Conservation (phyloP, 371 early-diverging fungal genomes). For the Polyrhizophydium stewartii region DNA sequence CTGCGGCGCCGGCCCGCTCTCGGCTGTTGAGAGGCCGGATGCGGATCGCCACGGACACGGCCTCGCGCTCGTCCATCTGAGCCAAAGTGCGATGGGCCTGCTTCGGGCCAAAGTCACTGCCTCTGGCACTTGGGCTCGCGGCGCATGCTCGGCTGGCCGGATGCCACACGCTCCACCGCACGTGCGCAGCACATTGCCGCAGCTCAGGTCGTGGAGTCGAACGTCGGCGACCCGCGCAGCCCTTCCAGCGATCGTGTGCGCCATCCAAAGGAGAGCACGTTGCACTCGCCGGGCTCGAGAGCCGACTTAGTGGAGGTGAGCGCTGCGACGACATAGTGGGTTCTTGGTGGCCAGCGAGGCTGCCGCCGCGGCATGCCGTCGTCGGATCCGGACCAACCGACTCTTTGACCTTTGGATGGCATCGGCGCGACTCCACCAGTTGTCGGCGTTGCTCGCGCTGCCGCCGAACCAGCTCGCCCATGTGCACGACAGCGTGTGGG, state of each 20-base stretch:
- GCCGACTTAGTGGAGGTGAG: neutral
- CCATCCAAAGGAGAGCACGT: too few relatives aligned
- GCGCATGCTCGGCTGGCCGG: too few relatives aligned
- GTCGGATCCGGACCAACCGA: neutral
- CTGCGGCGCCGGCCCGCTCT: neutral
- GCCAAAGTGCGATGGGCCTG: too few relatives aligned
- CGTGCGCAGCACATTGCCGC: too few relatives aligned
- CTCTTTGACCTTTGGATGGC: neutral
- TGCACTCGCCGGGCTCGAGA: too few relatives aligned
- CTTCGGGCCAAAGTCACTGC: too few relatives aligned
- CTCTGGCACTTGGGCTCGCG: too few relatives aligned
- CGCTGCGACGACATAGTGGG: neutral
- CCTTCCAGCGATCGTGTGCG: too few relatives aligned
- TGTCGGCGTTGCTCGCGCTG: neutral
- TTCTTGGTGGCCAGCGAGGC: neutral
- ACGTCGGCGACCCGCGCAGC: too few relatives aligned
- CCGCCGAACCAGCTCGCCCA: neutral
- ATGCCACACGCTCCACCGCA: too few relatives aligned
- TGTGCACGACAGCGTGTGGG: neutral
- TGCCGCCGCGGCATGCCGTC: neutral
- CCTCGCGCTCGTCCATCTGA: too few relatives aligned
- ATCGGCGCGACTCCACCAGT: neutral
- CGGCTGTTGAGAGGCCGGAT: neutral
- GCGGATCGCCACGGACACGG: neutral
- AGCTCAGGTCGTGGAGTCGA: too few relatives aligned